These are phyloP conservation scores for Triticum urartu DNA, from an alignment of 176 grass and related monocot genomes.

Conservation along the genomic window DNA sequence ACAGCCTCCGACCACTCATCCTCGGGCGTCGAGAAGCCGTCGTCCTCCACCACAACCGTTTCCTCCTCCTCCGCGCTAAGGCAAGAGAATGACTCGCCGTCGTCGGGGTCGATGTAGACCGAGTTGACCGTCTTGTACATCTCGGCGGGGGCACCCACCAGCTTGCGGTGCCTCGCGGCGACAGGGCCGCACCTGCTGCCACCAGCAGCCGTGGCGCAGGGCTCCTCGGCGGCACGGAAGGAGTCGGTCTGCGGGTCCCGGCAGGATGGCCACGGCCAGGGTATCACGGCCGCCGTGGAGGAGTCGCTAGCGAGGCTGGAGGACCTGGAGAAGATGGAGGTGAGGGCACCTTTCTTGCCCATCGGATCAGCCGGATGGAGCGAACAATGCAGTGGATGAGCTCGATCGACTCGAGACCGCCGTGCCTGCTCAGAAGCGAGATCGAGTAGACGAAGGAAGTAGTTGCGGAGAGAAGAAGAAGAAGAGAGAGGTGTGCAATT, in stretches of 20 bases:
- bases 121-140: slow-evolving; percentile 60
- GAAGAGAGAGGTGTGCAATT: slow-evolving; percentile 13
- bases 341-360: slow-evolving; percentile 51
- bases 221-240: slow-evolving; percentile 38
- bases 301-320: slow-evolving; percentile 23
- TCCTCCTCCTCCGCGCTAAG: background rate
- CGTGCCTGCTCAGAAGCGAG: background rate
- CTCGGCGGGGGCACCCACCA: background rate
- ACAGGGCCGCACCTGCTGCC: background rate
- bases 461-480: background rate
- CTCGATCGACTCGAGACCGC: background rate
- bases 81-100: background rate
- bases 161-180: background rate
- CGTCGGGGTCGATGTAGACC: slow-evolving; percentile 45
- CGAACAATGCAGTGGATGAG: slow-evolving; percentile 1
- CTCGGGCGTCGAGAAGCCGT: slow-evolving; percentile 22
- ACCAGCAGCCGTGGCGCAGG: background rate
- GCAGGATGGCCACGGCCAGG: slow-evolving; percentile 59
- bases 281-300: background rate
- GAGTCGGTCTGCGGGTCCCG: slow-evolving; percentile 44
- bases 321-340: slow-evolving; percentile 49
- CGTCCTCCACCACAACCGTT: slow-evolving; percentile 2
- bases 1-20: slow-evolving; percentile 45
- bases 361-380: background rate
- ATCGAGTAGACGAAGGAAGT: background rate